Evolutionary conservation across 2,329 filamentous ascomycete genomes (phyloP), one percentile per base, ranked within the genome.

Genomic region (Mariannaea elegans): DNA sequence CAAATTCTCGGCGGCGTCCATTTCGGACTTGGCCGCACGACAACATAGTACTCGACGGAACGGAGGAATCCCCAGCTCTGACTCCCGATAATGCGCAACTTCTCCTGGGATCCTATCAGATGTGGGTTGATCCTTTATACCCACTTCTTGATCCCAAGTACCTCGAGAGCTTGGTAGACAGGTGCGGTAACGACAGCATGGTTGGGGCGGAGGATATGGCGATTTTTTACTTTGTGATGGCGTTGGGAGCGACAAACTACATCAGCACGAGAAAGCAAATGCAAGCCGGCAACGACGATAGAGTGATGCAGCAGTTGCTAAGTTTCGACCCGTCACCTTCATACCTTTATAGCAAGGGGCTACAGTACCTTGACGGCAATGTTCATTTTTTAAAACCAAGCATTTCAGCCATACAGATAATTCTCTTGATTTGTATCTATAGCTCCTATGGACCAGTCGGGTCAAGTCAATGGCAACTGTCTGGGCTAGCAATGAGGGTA

Each of bases 401-500:
- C 14, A 8, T 54, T 21, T 14, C 31, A 1, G 13, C 42, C 1
- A 46, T 54, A 10, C 51, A 47, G 27, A 47, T 46, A 8, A 8
- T 54, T 10, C 18, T 61, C 0, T 24, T 61, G 3, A 45, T 58
- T 18, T 61, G 38, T 4, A 58, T 61, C 4, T 57, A 61, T 14
- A 52, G 59, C 16, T 61, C 54, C 1, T 61, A 53, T 36, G 29
- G 48, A 4, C 47, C 59, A 7, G 29, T 45, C 19, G 53, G 49
- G n/a, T 57, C 53, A 4, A 49, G 47, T 7, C 59, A 53, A 21
- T 57, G 56, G 50, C 50, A 50, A 13, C 23, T 59, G 8, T 34
- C 39, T 12, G 56, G 56, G 3, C n/a, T 59, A 5, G 45, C 50
- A 13, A 59, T 59, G 44, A 24, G 56, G 39, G 50, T 59, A 52